Base-by-base conservation (phyloP, 345 rosid genomes). In the Raphanus raphanistrum region DNA sequence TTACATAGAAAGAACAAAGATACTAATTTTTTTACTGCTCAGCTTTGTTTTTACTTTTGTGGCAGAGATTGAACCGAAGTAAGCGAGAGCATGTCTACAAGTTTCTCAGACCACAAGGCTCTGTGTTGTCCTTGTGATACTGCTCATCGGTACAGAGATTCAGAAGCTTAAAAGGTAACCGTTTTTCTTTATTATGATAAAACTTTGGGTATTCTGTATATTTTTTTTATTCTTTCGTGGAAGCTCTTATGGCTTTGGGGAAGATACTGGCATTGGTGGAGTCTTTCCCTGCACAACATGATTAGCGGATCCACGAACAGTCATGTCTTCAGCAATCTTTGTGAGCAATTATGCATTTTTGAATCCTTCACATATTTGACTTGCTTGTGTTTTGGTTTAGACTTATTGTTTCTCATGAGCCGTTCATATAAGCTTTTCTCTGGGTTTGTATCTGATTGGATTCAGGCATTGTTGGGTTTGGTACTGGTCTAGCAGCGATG, bases 51-150 rank as follows among this genome's bases (percentile, higher is more conserved):
- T 5, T n/a, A 0, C 3, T 48, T 54, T 9, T 36, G 36, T 72
- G 75, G 71, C 76, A 94, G 98, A 21, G 98, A 94, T 78, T 94
- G 97, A 94, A 94, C 26, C 21, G 21, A 21, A 94, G 97, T 84
- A 94, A 94, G 80, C 85, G 94, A 4, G 98, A 94, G 29, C 96
- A 90, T 78, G 97, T 92, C 61, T 92, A 90, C 88, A 88, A 87
- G 82, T 94, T 92, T 82, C 88, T 94, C n/a, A 86, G 97, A 73
- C 92, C 98, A 36, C 97, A 89, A 67, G 98, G 98, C 41, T 94
- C 90, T 87, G 89, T 92, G 97, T 92, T 87, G 89, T 92, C 98
- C 45, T 2, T 92, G 90, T 81, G 98, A 92, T 82, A 87, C 88
- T 73, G 98, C 98, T 72, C 98, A 94, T 79, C 90, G 82, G 55